Evolutionary conservation across 148 eudicot species (phyloP).

Genomic region (Drosera capensis): DNA sequence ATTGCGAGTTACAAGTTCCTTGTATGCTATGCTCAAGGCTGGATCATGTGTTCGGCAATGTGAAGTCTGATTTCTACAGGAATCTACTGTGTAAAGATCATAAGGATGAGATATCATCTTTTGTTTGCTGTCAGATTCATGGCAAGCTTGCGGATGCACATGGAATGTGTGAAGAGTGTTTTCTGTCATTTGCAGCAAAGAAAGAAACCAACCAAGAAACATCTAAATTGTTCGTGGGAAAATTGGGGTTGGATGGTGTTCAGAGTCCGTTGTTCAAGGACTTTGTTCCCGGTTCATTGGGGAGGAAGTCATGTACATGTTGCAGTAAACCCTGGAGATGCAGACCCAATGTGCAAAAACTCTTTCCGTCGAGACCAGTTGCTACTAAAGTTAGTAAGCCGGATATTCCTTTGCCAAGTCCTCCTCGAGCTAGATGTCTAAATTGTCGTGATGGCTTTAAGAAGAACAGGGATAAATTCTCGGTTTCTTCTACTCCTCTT

Average conservation of each 20-base stretch:
- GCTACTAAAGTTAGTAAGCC: conserved; percentile 29
- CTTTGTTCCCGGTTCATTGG: conserved; percentile 16
- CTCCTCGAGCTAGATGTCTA: conserved; percentile 35
- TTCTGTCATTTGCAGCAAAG: conserved; percentile 23
- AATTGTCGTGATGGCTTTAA: conserved; percentile 45
- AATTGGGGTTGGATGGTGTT: conserved; percentile 31
- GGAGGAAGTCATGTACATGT: conserved; percentile 42
- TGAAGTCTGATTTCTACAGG: conserved; percentile 21
- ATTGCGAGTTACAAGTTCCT: conserved; percentile 40
- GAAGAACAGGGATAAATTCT: conserved; percentile 37
- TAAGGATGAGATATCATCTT: conserved; percentile 32
- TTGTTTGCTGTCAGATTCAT: conserved; percentile 37
- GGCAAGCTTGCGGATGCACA: conserved; percentile 40
- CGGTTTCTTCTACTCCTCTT: conserved; percentile 17
- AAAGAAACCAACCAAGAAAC: conserved; percentile 29
- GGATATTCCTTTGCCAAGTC: conserved; percentile 46
- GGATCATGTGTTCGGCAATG: conserved; percentile 33
- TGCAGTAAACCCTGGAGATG: conserved; percentile 40
- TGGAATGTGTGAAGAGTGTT: conserved; percentile 57
- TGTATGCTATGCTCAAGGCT: conserved; percentile 57
- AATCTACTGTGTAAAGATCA: conserved; percentile 37
- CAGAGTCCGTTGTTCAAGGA: conserved; percentile 22
- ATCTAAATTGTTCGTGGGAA: conserved; percentile 31
- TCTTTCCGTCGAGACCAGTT: conserved; percentile 19
- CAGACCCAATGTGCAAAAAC: conserved; percentile 35